These are phyloP conservation scores for Eutrema japonicum DNA, from an alignment of 345 rosid genomes.

Conservation along the genomic window DNA sequence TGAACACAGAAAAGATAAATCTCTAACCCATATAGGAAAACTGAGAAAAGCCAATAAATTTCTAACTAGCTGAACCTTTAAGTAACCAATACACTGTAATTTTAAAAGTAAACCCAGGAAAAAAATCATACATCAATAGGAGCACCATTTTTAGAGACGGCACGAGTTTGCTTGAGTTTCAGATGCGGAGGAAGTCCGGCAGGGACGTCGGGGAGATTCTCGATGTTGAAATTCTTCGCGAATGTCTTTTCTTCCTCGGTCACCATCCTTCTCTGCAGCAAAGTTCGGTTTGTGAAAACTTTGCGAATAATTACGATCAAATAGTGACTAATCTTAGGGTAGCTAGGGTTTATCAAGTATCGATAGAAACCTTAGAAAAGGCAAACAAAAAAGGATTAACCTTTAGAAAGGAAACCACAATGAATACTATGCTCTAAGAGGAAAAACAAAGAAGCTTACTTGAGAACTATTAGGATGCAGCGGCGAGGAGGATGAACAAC, in stretches of 20 bases:
- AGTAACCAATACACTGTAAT: background rate
- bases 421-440: background rate
- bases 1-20: background rate
- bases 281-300: background rate
- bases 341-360: constrained; percentile 32
- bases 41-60: constrained; percentile 13
- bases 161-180: constrained; percentile 63
- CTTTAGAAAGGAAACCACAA: background rate
- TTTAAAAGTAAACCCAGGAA: background rate
- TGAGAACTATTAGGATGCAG: constrained; percentile 4
- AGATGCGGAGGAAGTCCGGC: constrained; percentile 70
- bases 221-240: constrained; percentile 43
- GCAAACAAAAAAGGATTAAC: background rate
- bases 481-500: constrained; percentile 28
- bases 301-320: background rate
- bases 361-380: background rate
- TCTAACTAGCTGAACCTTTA: background rate
- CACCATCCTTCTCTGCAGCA: constrained; percentile 32
- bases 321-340: background rate
- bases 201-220: constrained; percentile 80
- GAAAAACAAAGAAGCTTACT: constrained; percentile 13
- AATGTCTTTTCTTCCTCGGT: constrained; percentile 30
- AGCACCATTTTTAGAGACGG: constrained; percentile 64
- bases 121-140: constrained; percentile 57
- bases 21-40: background rate